Conservation (phyloP, 73 alveolate species). For the Paramecium octaurelia region DNA sequence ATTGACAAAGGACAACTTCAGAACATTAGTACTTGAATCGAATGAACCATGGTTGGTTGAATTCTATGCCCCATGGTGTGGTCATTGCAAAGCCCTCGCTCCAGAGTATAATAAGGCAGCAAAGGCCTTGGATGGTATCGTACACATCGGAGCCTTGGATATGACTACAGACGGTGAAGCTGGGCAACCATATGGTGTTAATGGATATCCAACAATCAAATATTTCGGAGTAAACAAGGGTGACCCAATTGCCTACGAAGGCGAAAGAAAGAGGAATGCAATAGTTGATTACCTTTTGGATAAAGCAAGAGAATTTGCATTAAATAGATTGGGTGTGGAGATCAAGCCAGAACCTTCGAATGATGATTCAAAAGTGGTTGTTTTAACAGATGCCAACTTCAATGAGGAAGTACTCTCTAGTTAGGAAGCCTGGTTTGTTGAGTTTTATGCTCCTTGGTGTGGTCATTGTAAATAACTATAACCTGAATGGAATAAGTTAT, state of each 20-base stretch:
- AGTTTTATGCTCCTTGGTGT: slow-evolving; percentile 91
- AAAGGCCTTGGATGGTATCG: slow-evolving; percentile 82
- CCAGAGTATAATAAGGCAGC: slow-evolving; percentile 96
- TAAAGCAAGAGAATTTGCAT: slow-evolving; percentile 69
- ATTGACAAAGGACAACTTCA: slow-evolving; percentile 85
- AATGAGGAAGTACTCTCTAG: slow-evolving; percentile 65
- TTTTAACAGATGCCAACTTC: slow-evolving; percentile 74
- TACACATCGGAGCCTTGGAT: slow-evolving; percentile 93
- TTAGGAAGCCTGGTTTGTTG: slow-evolving; percentile 78
- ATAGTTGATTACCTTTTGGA: slow-evolving; percentile 75
- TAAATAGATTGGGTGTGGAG: slow-evolving; percentile 66
- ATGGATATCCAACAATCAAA: slow-evolving; percentile 88
- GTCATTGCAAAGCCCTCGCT: slow-evolving; percentile 92
- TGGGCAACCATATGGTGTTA: slow-evolving; percentile 76
- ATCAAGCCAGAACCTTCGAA: slow-evolving; percentile 28
- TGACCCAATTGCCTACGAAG: slow-evolving; percentile 71
- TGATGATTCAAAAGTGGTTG: slow-evolving; percentile 72
- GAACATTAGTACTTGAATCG: slow-evolving; percentile 70
- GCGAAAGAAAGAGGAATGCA: slow-evolving; percentile 79
- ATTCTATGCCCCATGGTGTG: slow-evolving; percentile 93
- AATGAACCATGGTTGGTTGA: slow-evolving; percentile 86
- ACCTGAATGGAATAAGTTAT: slow-evolving; percentile 82
- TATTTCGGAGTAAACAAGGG: slow-evolving; percentile 81
- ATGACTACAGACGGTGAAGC: slow-evolving; percentile 64
- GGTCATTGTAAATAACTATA: slow-evolving; percentile 87